Evolutionary conservation across 345 rosid species (phyloP), one percentile per base, ranked within the genome.

Genomic region (Eucalyptus regnans): DNA sequence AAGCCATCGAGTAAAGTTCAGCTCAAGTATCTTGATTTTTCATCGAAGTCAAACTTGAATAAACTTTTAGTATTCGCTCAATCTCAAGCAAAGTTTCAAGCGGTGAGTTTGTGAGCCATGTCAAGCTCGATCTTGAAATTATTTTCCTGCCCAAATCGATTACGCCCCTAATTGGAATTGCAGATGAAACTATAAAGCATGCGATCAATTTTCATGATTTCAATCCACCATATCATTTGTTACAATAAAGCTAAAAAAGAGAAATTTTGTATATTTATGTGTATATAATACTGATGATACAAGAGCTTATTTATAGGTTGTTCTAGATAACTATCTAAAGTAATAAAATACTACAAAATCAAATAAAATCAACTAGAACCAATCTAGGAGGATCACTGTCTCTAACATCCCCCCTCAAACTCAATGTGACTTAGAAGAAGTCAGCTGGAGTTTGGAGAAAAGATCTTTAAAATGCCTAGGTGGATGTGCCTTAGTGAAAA

Each of bases 371-470:
- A 52, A 52, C 58, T 18, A 20, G 58, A 52, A 52, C 2, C 25
- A 52, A 52, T 52, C 0, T 1, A 5, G 58, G 58, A 20, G 58
- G 10, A 52, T 52, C 58, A 52, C 0, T 52, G 2, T 7, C 10
- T 52, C 25, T 20, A 52, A 52, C 58, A 20, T 52, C 25, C 58
- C 58, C 58, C 58, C 58, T 52, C 25, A 52, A 52, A 52, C 58
- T 52, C 58, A 52, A 52, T 52, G 23, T 8, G 10, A 52, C 58
- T 52, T 52, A 52, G 58, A 52, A 60, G 66, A 60, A 27, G 7
- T 60, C 31, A 60, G 5, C n/a, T 25, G 1, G n/a, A 60, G 7
- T 60, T 25, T 60, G 15, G 31, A 25, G 66, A 60, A 60, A 60
- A 60, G 15, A 60, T 60, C n/a, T 60, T 60, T 11, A 60, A 60